Base-by-base conservation (phyloP, 2,329 filamentous ascomycete genomes). In the Fusarium sp. region DNA sequence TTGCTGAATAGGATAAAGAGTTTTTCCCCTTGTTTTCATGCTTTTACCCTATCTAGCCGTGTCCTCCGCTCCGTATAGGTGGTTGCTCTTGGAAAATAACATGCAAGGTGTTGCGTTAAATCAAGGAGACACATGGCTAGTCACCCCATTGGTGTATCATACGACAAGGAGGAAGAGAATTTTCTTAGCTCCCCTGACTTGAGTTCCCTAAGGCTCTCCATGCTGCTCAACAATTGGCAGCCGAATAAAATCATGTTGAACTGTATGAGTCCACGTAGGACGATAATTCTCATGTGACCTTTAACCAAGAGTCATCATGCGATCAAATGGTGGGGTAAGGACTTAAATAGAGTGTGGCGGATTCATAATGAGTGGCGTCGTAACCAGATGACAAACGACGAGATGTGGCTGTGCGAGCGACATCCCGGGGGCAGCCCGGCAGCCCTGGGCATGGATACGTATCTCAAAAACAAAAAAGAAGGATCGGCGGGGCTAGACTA, bases 81-180 rank as follows among this genome's bases (percentile, higher is more conserved):
- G 38, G 54, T 60, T 33, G 33, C 29, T 42, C 52, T 70, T 37
- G 54, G 50, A 52, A 55, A 55, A 39, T 23, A 26, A 54, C 38
- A 56, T 57, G 52, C 42, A 31, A 53, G 56, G 57, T 57, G 42
- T 43, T 54, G 53, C 52, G 54, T 50, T 55, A 46, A 55, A 46
- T 43, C 35, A 43, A 54, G 21, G n/a, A 39, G 48, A 64, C 63
- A 56, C 57, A 62, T 67, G 64, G 42, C 42, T 29, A 49, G 68
- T 74, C 72, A 74, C 62, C 60, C 69, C 70, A 74, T 69, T 38
- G 31, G 46, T 49, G 41, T 72, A 62, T 74, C 72, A 74, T 74
- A 62, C 66, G 66, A 74, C 46, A 28, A 31, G 39, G 47, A 29
- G 39, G 41, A 49, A 50, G 43, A 59, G 33, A 48, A 56, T 58